Base-by-base conservation (phyloP, 1,139 yeast genomes). In the Saccharomyces hybrid region DNA sequence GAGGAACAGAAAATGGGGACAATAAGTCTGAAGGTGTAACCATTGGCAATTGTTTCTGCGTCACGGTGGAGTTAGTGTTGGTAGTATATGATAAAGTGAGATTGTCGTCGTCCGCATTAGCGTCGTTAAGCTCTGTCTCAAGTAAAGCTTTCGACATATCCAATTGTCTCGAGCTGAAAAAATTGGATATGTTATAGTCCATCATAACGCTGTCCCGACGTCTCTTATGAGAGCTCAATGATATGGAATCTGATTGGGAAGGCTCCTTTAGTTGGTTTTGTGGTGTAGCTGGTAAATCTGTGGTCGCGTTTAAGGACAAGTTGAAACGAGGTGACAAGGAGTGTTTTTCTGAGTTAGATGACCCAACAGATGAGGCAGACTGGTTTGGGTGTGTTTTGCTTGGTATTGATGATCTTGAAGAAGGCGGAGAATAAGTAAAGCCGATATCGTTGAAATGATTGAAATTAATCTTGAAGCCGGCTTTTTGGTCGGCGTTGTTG, bases 371-470 rank as follows among this genome's bases (percentile, higher is more conserved):
- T 2, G 12, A 21, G 16, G n/a, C 28, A 11, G 42, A 32, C 19
- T 14, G 21, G 21, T 32, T 49, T 19, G 51, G 44, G 21, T 12
- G 51, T 7, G 51, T 14, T 21, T 38, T 38, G 14, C 3, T 38
- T 38, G 44, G 44, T 38, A 38, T 38, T 7, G 44, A 44, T 32
- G 27, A 49, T 9, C 16, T 26, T n/a, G 53, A 48, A 9, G 53
- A 55, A 3, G 61, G 58, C 28, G 55, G 52, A 7, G 61, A 51
- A 50, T 59, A 62, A 12, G 59, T 56, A 48, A 61, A 61, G 0
- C 90, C 89, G 42, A 84, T 80, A 52, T 82, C 81, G 54, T 83
- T 80, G 54, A 84, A 77, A 53, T 66, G 64, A 34, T 66, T 64
- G 32, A 65, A 52, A 52, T 65, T 63, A 12, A 68, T 61, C 29